Percentiles rank a stretch among this genome's conserved stretches.
Evolutionary conservation across 148 eudicot species (phyloP).

Genomic region (Drosera capensis): DNA sequence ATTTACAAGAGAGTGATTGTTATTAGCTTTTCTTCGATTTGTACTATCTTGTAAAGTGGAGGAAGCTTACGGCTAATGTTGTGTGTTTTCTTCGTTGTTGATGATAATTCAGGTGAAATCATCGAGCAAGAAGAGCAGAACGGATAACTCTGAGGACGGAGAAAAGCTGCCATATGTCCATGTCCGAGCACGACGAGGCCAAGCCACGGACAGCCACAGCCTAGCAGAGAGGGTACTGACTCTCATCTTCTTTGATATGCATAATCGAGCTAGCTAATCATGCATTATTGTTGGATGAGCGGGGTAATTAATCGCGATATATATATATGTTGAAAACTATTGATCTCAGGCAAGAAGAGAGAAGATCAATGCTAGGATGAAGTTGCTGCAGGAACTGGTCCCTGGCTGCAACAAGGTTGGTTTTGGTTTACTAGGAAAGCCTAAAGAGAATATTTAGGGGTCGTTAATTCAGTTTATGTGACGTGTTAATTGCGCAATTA

Average conservation of each 20-base stretch:
- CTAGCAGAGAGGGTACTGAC: constrained; percentile 81
- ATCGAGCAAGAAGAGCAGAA: constrained; percentile 58
- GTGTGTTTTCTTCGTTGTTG: background rate
- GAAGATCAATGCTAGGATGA: constrained; percentile 97
- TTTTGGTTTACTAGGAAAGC: background rate
- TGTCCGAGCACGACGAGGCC: constrained; percentile 90
- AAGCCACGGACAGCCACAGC: constrained; percentile 98
- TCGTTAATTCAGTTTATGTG: no score
- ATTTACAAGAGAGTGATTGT: no score
- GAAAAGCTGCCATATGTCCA: constrained; percentile 93
- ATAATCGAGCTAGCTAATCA: no score
- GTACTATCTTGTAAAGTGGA: no score
- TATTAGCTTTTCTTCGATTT: no score
- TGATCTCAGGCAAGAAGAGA: constrained; percentile 91
- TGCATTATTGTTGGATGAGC: no score
- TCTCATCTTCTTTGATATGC: constrained; percentile 7
- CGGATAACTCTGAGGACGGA: constrained; percentile 24
- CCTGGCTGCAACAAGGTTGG: constrained; percentile 94
- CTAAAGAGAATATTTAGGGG: no score
- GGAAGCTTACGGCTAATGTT: no score
- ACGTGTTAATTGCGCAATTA: no score
- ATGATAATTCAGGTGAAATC: constrained; percentile 41
- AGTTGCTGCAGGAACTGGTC: constrained; percentile 89
- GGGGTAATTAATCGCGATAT: no score
- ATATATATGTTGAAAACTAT: no score